Percentiles rank a stretch among this genome's conserved stretches.
Evolutionary conservation across 139 green algal species (phyloP).

Genomic region (Coelastrella sp.): DNA sequence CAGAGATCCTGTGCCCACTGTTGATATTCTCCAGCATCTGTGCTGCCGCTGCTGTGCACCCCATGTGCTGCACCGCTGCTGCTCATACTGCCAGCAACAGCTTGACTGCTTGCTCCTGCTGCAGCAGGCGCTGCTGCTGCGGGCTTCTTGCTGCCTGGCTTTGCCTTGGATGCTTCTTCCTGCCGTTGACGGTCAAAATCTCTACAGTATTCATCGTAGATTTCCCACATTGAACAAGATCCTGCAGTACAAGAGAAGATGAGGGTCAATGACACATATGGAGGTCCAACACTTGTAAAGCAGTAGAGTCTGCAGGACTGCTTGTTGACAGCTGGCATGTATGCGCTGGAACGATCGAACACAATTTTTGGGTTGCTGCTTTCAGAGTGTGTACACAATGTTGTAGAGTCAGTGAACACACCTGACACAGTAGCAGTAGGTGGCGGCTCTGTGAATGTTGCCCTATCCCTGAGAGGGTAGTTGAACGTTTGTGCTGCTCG

Average conservation of each 20-base stretch:
- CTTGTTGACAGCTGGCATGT: too few species aligned
- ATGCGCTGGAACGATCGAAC: too few species aligned
- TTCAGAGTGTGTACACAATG: too few species aligned
- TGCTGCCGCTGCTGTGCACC: too few species aligned
- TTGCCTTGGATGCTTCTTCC: slow-evolving; percentile 75
- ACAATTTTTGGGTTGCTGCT: too few species aligned
- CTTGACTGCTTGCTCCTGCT: slow-evolving; percentile 19
- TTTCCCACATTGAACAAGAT: slow-evolving; percentile 84
- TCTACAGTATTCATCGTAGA: slow-evolving; percentile 94
- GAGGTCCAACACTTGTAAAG: too few species aligned
- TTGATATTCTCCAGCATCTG: background rate
- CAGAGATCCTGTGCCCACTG: background rate
- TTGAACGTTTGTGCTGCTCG: slow-evolving; percentile 78
- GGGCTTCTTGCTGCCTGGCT: slow-evolving; percentile 53
- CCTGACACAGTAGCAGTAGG: slow-evolving; percentile 67
- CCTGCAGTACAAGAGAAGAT: too few species aligned
- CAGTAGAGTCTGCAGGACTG: too few species aligned
- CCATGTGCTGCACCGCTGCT: too few species aligned
- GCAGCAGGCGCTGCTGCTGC: background rate
- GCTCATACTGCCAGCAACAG: background rate
- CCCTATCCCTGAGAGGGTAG: slow-evolving; percentile 66
- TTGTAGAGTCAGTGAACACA: slow-evolving; percentile 36
- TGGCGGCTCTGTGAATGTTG: slow-evolving; percentile 86
- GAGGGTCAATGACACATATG: too few species aligned
- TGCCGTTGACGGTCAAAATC: slow-evolving; percentile 83